Base-by-base conservation (phyloP, 805 yeast species). In the Isabelozyma gotoi region DNA sequence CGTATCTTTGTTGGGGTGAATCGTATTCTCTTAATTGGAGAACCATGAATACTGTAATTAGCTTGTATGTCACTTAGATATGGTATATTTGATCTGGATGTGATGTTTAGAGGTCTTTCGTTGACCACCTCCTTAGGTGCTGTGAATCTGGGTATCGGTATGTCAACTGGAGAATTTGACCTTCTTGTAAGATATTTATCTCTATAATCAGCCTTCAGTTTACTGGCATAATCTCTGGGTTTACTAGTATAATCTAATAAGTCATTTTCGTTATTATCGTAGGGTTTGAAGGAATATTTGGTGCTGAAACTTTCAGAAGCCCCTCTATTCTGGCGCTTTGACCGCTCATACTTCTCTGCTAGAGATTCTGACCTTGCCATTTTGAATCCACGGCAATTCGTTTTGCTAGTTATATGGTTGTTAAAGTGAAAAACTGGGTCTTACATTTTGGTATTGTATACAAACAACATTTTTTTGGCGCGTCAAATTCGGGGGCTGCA, bases 1-100 rank as follows among this genome's bases (percentile, higher is more conserved):
- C 42, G 33, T 17, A 45, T 19, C 27, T 27, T 43, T 5, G 48
- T 18, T 7, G 49, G 49, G 3, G 51, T 45, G 29, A 39, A 19
- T 16, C 18, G 11, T 4, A 20, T 12, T 14, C 17, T 20, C n/a
- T 19, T 17, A 7, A 35, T 35, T 3, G 38, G 38, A 12, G 38
- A 35, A 8, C 2, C 14, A 17, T 11, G 17, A 3, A 8, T 17
- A 4, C 14, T 15, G 35, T 10, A 24, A 24, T 24, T 24, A n/a
- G 12, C 29, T 7, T 24, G 8, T 5, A 24, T 24, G 8, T 24
- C 29, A 24, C 29, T 24, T 7, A 24, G 12, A 24, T 24, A 24
- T 24, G 29, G 29, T 24, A 24, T 24, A n/a, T n/a, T 24, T 24
- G 29, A 24, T 10, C 6, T 24, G 29, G 4, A 24, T 24, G 12